Conservation (phyloP, 2,329 filamentous ascomycete genomes). For the Aspergillus cejpii region DNA sequence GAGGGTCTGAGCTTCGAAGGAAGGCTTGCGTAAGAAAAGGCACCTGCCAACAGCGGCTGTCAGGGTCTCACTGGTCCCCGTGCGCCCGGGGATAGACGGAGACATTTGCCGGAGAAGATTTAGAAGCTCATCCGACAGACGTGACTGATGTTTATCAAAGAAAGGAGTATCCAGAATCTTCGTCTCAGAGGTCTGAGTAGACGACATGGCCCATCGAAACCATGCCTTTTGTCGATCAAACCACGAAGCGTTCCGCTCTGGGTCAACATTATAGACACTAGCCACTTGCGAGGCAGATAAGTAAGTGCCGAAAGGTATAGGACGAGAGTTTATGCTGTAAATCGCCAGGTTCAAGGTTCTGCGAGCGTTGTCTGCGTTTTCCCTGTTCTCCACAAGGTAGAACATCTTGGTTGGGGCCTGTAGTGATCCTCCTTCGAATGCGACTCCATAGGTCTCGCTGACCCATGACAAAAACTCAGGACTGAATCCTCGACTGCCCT, state of each 20-base stretch:
- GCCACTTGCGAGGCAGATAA: constrained; percentile 25
- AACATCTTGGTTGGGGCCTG: constrained; percentile 23
- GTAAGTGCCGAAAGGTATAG: constrained; percentile 33
- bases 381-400: constrained; percentile 30
- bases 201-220: constrained; percentile 35
- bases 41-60: constrained; percentile 36
- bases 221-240: constrained; percentile 30
- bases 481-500: constrained; percentile 16
- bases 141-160: constrained; percentile 27
- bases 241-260: constrained; percentile 24
- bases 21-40: constrained; percentile 29
- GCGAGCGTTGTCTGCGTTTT: constrained; percentile 28
- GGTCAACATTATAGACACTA: constrained; percentile 21
- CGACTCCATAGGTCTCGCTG: constrained; percentile 26
- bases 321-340: constrained; percentile 14
- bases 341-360: constrained; percentile 31
- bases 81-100: background rate
- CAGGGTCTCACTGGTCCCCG: constrained; percentile 25
- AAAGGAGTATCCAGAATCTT: constrained; percentile 18
- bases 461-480: constrained; percentile 31
- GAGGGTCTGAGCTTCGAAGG: constrained; percentile 15
- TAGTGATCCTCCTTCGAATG: constrained; percentile 19
- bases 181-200: constrained; percentile 17
- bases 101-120: constrained; percentile 23
- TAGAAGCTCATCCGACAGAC: constrained; percentile 28